Evolutionary conservation across 2,329 filamentous ascomycete species (phyloP).

Genomic region (Fusarium verticillioides): DNA sequence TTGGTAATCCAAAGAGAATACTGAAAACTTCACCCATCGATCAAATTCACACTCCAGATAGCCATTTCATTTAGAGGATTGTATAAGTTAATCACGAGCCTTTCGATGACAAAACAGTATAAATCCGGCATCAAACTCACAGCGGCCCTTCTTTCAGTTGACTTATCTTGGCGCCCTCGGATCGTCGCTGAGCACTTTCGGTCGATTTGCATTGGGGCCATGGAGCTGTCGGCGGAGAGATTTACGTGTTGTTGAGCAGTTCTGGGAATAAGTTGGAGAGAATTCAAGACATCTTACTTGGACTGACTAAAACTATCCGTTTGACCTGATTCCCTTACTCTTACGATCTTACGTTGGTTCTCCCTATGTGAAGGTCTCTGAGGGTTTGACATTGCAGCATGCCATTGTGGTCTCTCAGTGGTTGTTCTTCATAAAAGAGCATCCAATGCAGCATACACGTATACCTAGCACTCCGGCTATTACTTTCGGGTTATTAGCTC

Average conservation of each 20-base stretch:
- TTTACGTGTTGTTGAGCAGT: neutral
- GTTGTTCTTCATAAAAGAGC: neutral
- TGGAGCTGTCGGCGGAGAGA: neutral
- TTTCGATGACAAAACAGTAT: neutral
- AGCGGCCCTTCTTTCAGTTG: fast-evolving
- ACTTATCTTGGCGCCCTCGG: too few species aligned
- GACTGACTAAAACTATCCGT: fast-evolving
- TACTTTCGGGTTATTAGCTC: neutral
- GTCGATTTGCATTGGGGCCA: neutral
- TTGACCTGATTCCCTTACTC: too few species aligned
- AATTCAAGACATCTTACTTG: neutral
- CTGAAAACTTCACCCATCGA: neutral
- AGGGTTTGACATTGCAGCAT: neutral
- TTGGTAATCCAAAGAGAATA: neutral
- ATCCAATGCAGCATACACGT: fast-evolving
- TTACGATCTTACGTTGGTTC: neutral
- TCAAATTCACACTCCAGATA: neutral
- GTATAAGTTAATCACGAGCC: neutral
- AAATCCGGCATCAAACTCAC: too few species aligned
- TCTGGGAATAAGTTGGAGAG: neutral
- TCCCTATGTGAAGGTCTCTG: neutral
- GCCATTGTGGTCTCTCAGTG: neutral
- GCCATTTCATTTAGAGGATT: neutral
- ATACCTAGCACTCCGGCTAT: neutral
- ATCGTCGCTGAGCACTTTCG: neutral